Conservation (phyloP, 2,329 filamentous ascomycete genomes). For the Aspergillus ochraceus region DNA sequence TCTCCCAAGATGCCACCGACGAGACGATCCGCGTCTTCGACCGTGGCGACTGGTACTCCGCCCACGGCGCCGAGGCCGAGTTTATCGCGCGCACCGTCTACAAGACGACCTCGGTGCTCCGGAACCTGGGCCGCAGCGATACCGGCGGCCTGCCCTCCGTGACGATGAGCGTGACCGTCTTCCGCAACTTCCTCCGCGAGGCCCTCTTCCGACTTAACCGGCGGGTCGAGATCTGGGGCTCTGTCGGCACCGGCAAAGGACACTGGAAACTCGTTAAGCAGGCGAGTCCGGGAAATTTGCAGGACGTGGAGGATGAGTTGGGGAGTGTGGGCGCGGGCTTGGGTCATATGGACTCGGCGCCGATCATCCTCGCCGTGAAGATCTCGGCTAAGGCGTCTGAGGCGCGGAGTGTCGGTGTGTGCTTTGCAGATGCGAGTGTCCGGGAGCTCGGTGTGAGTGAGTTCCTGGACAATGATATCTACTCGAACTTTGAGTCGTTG, state of each 20-base stretch:
- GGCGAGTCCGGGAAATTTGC: slow-evolving; percentile 91
- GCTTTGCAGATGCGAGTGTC: slow-evolving; percentile 96
- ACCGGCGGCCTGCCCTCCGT: slow-evolving; percentile 88
- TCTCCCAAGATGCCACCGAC: slow-evolving; percentile 64
- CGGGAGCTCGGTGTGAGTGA: slow-evolving; percentile 94
- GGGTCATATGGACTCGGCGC: slow-evolving; percentile 74
- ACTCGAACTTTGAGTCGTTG: slow-evolving; percentile 95
- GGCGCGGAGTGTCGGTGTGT: slow-evolving; percentile 84
- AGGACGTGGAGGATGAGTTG: slow-evolving; percentile 95
- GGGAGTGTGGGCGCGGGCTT: slow-evolving; percentile 52
- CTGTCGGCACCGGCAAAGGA: slow-evolving; percentile 67
- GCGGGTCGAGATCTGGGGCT: slow-evolving; percentile 86
- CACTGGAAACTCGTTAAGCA: slow-evolving; percentile 92
- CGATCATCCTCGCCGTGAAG: slow-evolving; percentile 94
- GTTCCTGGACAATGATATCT: slow-evolving; percentile 97
- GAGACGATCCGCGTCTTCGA: slow-evolving; percentile 86
- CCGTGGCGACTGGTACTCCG: slow-evolving; percentile 90
- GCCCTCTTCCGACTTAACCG: slow-evolving; percentile 89
- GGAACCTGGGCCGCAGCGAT: slow-evolving; percentile 81
- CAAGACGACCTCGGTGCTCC: slow-evolving; percentile 93
- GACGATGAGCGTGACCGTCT: slow-evolving; percentile 92
- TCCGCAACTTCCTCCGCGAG: slow-evolving; percentile 91
- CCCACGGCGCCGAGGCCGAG: slow-evolving; percentile 48
- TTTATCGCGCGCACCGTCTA: slow-evolving; percentile 70
- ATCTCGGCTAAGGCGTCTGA: slow-evolving; percentile 84